Conservation (phyloP, 1,284 basidiomycete species). For the Moesziomyces parantarcticus region DNA sequence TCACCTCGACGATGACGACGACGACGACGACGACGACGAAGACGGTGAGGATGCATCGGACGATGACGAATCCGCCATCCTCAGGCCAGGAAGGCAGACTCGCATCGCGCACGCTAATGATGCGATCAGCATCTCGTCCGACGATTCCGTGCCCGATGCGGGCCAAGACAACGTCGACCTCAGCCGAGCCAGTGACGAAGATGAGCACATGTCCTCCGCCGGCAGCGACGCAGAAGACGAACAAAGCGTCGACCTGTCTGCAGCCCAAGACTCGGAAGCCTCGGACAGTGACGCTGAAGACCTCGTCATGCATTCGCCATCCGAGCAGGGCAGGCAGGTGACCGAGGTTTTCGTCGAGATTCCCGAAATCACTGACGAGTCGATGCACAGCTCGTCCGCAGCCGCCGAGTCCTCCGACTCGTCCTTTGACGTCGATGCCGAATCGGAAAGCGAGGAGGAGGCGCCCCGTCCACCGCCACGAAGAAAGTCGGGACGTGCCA, state of each 20-base stretch:
- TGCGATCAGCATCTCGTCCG: slow-evolving; percentile 8
- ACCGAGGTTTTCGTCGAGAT: slow-evolving; percentile 12
- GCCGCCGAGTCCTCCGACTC: slow-evolving; percentile 29
- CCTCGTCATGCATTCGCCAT: neutral
- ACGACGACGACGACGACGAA: slow-evolving; percentile 8
- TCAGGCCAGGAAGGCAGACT: slow-evolving; percentile 17
- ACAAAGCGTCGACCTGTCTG: slow-evolving; percentile 12
- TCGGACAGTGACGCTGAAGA: slow-evolving; percentile 9
- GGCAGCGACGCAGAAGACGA: slow-evolving; percentile 20
- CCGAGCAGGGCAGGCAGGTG: slow-evolving; percentile 1
- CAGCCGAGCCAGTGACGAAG: slow-evolving; percentile 8
- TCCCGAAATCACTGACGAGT: slow-evolving; percentile 22
- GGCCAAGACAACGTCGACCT: slow-evolving; percentile 1
- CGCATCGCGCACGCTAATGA: slow-evolving; percentile 2
- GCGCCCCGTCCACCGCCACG: slow-evolving; percentile 7
- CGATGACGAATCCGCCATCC: slow-evolving; percentile 21
- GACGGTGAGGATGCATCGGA: neutral
- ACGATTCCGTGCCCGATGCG: slow-evolving; percentile 8
- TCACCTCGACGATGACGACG: slow-evolving; percentile 9
- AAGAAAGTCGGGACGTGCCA: slow-evolving; percentile 29
- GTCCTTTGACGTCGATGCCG: slow-evolving; percentile 15
- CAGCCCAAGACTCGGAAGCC: slow-evolving; percentile 16
- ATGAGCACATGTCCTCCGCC: slow-evolving; percentile 26
- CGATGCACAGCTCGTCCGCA: slow-evolving; percentile 16
- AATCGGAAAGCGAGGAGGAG: slow-evolving; percentile 30